Percentiles rank a stretch among this genome's conserved stretches.
Conservation (phyloP, 805 yeast genomes). For the Saturnispora quitensis region DNA sequence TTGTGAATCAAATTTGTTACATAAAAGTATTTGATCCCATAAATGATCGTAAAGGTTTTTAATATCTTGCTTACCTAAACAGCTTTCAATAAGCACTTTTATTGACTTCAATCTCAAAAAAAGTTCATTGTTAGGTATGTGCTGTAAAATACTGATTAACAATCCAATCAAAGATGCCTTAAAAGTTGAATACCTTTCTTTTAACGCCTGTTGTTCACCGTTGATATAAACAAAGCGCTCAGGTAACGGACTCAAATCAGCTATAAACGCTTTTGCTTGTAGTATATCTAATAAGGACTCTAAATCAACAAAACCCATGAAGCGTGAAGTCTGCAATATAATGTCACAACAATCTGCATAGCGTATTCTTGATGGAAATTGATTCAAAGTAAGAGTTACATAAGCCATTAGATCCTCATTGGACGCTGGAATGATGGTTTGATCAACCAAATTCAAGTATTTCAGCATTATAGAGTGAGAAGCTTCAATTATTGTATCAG, state of each 20-base stretch:
- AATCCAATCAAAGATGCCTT: constrained; percentile 41
- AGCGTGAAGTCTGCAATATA: constrained; percentile 26
- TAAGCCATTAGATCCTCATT: not conserved
- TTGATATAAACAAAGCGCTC: not conserved
- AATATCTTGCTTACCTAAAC: constrained; percentile 26
- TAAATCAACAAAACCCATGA: not conserved
- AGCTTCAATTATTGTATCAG: constrained; percentile 40
- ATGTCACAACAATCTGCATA: constrained; percentile 46
- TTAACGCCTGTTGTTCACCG: constrained; percentile 11
- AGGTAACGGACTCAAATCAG: constrained; percentile 10
- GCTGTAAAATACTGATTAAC: constrained; percentile 45
- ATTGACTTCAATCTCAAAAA: constrained; percentile 40
- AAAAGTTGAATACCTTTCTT: constrained; percentile 20
- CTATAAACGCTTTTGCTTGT: not conserved
- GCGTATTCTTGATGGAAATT: constrained; percentile 50
- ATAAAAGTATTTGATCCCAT: constrained; percentile 40
- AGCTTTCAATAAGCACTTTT: constrained; percentile 28
- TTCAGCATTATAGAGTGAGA: constrained; percentile 51
- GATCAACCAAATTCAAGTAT: constrained; percentile 19
- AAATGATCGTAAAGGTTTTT: constrained; percentile 31
- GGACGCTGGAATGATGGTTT: not conserved
- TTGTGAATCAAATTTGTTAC: constrained; percentile 50
- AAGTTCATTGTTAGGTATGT: constrained; percentile 35
- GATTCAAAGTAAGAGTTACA: constrained; percentile 24
- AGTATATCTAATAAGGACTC: constrained; percentile 7